A percentile compares a stretch with the other conserved stretches of the same genome.
Conservation (phyloP, 2,329 filamentous ascomycete species). For the Mariannaea sp. region DNA sequence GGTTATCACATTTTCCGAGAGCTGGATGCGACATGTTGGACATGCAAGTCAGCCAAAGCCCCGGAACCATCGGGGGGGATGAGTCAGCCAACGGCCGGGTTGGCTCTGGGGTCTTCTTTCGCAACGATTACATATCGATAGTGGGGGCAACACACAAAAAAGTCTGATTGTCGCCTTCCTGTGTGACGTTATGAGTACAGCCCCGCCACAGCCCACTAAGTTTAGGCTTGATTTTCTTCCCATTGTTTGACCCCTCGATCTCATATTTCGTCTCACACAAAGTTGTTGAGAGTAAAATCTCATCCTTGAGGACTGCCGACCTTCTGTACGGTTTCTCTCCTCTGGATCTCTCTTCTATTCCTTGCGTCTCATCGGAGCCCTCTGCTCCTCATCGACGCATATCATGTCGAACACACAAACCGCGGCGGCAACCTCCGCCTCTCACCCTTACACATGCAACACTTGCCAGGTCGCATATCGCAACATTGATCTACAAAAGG, state of each 20-base stretch:
- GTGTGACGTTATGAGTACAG: conserved; percentile 38
- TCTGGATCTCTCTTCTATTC: neutral
- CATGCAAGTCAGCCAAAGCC: conserved; percentile 1
- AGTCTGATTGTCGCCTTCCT: conserved; percentile 33
- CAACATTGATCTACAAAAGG: conserved; percentile 88
- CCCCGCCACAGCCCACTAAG: conserved; percentile 39
- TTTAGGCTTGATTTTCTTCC: conserved; percentile 31
- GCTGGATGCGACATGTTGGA: neutral
- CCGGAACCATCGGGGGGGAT: neutral
- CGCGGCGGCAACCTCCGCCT: conserved; percentile 47
- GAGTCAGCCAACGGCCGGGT: neutral
- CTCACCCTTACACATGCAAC: conserved; percentile 96
- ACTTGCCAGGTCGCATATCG: conserved; percentile 97
- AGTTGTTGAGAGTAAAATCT: conserved; percentile 5
- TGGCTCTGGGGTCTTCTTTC: conserved; percentile 6
- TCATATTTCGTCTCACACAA: conserved; percentile 9
- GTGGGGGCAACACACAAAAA: conserved; percentile 23
- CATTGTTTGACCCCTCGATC: conserved; percentile 10
- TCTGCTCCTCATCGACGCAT: neutral
- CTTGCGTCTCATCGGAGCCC: neutral
- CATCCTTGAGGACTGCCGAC: neutral
- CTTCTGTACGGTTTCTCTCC: neutral
- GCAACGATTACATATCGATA: neutral
- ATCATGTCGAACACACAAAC: conserved; percentile 53
- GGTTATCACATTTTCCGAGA: neutral